These are phyloP conservation scores for Corynascus novoguineensis DNA, from an alignment of 495 filamentous ascomycete species.

Conservation along the genomic window DNA sequence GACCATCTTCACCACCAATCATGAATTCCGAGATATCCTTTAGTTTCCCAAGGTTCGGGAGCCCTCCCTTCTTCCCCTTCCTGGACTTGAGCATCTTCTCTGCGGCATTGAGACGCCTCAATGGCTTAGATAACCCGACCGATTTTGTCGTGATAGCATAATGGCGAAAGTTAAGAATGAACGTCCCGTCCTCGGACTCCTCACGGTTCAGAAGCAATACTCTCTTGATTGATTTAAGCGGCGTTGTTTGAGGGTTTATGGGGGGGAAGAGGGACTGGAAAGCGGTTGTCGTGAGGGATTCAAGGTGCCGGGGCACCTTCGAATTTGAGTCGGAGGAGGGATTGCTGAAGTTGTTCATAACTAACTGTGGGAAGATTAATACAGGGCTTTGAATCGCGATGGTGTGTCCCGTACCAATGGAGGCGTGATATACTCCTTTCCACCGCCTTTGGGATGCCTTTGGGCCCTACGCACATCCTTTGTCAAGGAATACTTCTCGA, in stretches of 20 bases:
- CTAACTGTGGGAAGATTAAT: slow-evolving; percentile 52
- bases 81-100: slow-evolving; percentile 58
- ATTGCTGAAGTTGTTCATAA: slow-evolving; percentile 95
- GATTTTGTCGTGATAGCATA: slow-evolving; percentile 89
- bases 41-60: slow-evolving; percentile 86
- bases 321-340: slow-evolving; percentile 59
- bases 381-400: neutral
- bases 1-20: slow-evolving; percentile 67
- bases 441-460: slow-evolving; percentile 73
- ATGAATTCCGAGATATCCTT: slow-evolving; percentile 95
- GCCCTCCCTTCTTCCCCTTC: slow-evolving; percentile 57
- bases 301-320: slow-evolving; percentile 74
- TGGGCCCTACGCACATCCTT: slow-evolving; percentile 79
- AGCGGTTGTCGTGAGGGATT: slow-evolving; percentile 85
- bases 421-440: slow-evolving; percentile 74
- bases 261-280: slow-evolving; percentile 97
- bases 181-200: slow-evolving; percentile 56
- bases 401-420: slow-evolving; percentile 66
- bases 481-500: slow-evolving; percentile 93
- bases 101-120: slow-evolving; percentile 84
- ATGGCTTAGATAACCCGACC: slow-evolving; percentile 72
- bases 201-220: slow-evolving; percentile 88
- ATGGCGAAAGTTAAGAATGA: slow-evolving; percentile 86
- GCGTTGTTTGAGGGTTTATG: slow-evolving; percentile 86
- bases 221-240: slow-evolving; percentile 79